These are phyloP conservation scores for Aegilops tauschii DNA, from an alignment of 176 grass and related monocot species.

Conservation along the genomic window DNA sequence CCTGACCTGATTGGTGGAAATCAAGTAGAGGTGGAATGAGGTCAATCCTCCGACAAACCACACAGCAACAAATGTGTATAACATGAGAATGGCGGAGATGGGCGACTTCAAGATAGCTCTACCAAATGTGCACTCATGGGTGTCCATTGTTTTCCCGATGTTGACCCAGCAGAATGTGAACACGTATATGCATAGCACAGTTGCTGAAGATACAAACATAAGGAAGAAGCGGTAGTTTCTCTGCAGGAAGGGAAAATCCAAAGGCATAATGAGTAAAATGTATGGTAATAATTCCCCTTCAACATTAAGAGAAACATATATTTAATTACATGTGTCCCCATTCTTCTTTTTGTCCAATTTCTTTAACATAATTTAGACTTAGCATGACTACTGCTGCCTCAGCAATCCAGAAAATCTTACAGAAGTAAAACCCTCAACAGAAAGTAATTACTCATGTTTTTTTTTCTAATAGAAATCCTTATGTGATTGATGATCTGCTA, in stretches of 20 bases:
- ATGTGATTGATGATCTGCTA: background rate
- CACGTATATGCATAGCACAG: constrained; percentile 74
- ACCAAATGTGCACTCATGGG: constrained; percentile 56
- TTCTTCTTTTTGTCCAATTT: background rate
- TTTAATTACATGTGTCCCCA: background rate
- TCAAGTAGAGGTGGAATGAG: constrained; percentile 81
- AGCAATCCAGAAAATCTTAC: constrained; percentile 9
- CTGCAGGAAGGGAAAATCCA: constrained; percentile 53
- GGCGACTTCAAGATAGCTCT: constrained; percentile 69
- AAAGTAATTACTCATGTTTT: constrained; percentile 7
- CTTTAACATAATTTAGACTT: constrained; percentile 16
- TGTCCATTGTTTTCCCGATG: constrained; percentile 66
- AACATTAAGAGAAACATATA: constrained; percentile 5
- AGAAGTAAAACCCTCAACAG: background rate
- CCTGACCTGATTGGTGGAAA: constrained; percentile 90
- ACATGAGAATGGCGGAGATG: constrained; percentile 70
- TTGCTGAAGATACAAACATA: constrained; percentile 84
- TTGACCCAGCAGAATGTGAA: constrained; percentile 84
- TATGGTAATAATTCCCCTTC: background rate
- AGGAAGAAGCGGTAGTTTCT: constrained; percentile 95
- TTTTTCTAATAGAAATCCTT: background rate
- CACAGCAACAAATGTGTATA: constrained; percentile 78
- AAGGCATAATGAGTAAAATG: constrained; percentile 26
- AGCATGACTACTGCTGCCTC: background rate
- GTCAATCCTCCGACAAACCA: constrained; percentile 98